phyloP scores from a whole-genome alignment of 2,329 filamentous ascomycete genomes.

The Thelonectria blattea region DNA sequence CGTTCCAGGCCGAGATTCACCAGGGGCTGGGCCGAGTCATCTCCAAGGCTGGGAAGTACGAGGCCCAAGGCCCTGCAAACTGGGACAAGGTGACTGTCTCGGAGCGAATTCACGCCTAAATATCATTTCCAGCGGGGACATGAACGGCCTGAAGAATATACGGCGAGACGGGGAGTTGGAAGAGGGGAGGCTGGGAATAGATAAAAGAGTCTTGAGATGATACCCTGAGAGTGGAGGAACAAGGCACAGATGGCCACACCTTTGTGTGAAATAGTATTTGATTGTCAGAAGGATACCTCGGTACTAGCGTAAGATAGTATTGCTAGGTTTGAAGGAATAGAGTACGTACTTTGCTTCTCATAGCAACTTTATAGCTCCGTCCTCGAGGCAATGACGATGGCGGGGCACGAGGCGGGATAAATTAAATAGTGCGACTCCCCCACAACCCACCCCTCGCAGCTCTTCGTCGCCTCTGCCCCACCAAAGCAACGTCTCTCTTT shows the following conservation, averaged over 20 bases:
- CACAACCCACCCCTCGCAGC: neutral
- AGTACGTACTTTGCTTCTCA: neutral
- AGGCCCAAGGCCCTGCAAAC: slow-evolving; percentile 61
- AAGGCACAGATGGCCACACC: too few relatives aligned
- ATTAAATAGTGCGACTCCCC: neutral
- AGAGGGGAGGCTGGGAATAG: neutral
- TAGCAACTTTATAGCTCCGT: neutral
- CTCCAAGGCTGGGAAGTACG: slow-evolving; percentile 76
- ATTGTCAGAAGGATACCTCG: too few relatives aligned
- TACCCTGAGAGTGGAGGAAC: slow-evolving; percentile 32
- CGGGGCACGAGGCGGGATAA: slow-evolving; percentile 1
- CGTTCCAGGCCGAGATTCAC: slow-evolving; percentile 92
- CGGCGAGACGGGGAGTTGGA: neutral
- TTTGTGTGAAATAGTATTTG: too few relatives aligned
- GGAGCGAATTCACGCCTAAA: slow-evolving; percentile 39
- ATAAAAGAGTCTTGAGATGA: slow-evolving; percentile 27
- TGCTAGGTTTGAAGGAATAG: neutral
- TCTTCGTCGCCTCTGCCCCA: slow-evolving; percentile 11
- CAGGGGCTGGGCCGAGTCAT: slow-evolving; percentile 82
- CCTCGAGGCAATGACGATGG: slow-evolving; percentile 2
- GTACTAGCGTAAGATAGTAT: too few relatives aligned
- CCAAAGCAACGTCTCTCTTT: slow-evolving; percentile 10
- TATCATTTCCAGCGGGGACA: neutral
- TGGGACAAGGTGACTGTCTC: slow-evolving; percentile 53
- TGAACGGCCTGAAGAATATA: neutral